Base-by-base conservation (phyloP, 2,329 filamentous ascomycete genomes). In the Diplodia seriata region DNA sequence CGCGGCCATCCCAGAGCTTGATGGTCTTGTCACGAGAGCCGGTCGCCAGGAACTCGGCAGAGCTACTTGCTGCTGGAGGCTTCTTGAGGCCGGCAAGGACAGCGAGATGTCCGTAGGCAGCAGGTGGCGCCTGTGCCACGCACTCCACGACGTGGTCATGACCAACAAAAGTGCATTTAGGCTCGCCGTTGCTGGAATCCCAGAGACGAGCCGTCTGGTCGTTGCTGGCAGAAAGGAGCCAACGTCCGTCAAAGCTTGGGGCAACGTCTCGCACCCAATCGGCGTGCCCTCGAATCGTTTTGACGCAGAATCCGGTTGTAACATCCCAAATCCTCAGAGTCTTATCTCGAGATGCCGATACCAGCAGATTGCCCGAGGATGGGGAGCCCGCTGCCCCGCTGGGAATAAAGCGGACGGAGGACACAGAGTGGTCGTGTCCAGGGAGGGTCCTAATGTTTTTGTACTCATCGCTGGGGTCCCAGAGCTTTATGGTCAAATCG, bases 251-350 rank as follows among this genome's bases (percentile, higher is more conserved):
- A 51, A 89, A 85, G 1, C 92, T 95, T 0, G 93, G 92, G 20
- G 86, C 87, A 9, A 97, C 91, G 72, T 94, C 92, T 69, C 94
- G 89, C n/a, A 98, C 92, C 94, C 94, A 97, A 72, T 91, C 93
- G 3, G 85, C 86, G 74, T 97, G 94, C 1, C 94, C 93, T 36
- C 89, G 86, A 70, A 97, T 85, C n/a, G 94, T 97, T 78, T 92
- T 93, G 53, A 97, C 86, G 75, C 93, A 97, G 77, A 94, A 97
- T 6, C 94, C 94, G 0, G 93, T 97, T 33, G 91, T 93, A 31
- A 94, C 91, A 75, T 97, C 93, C 94, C 94, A 97, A 78, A 97
- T 91, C 68, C 91, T 87, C 64, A 98, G 82, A 2, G 91, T 91
- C 77, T 91, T 91, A 78, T 97, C 94, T 76, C 94, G 85, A 73